A percentile compares a stretch with the other conserved stretches of the same genome.
Evolutionary conservation across 768 basidiomycete species (phyloP).

Genomic region (Postia placenta): DNA sequence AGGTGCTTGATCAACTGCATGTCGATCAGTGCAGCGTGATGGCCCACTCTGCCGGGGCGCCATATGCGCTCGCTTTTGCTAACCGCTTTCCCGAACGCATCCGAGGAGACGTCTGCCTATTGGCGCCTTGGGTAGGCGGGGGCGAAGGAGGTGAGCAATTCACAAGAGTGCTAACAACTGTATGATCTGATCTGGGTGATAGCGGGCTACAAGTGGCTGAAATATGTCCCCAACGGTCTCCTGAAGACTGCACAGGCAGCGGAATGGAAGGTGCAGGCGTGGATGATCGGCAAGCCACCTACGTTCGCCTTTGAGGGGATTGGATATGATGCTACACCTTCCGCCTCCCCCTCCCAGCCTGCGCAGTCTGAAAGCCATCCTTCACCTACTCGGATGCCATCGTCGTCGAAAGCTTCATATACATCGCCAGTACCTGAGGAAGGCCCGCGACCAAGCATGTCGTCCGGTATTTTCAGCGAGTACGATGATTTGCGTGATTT

Average conservation of each 20-base stretch:
- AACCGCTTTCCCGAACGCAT: slow-evolving; percentile 71
- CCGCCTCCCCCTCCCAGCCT: slow-evolving; percentile 12
- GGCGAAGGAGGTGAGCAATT: slow-evolving; percentile 71
- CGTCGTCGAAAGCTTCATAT: slow-evolving; percentile 3
- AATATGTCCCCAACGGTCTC: slow-evolving; percentile 90
- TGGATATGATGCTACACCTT: slow-evolving; percentile 56
- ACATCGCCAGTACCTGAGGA: slow-evolving; percentile 25
- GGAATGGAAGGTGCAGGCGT: slow-evolving; percentile 95
- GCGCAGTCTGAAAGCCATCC: background rate
- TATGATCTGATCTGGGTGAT: slow-evolving; percentile 5
- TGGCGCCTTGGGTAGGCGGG: slow-evolving; percentile 96
- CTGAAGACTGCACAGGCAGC: slow-evolving; percentile 94
- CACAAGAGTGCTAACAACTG: background rate
- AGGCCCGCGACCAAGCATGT: slow-evolving; percentile 61
- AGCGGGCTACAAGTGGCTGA: slow-evolving; percentile 94
- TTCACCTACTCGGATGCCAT: background rate
- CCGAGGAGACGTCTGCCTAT: slow-evolving; percentile 75
- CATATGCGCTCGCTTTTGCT: slow-evolving; percentile 87
- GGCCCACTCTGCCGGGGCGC: slow-evolving; percentile 94
- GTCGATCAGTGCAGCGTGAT: slow-evolving; percentile 82
- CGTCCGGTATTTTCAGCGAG: slow-evolving; percentile 71
- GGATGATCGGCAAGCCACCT: slow-evolving; percentile 96
- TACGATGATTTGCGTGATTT: slow-evolving; percentile 87
- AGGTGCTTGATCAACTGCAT: slow-evolving; percentile 76
- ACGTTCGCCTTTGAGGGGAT: slow-evolving; percentile 81